Base-by-base conservation (phyloP, 495 filamentous ascomycete species). In the Talaromyces trachyspermus region DNA sequence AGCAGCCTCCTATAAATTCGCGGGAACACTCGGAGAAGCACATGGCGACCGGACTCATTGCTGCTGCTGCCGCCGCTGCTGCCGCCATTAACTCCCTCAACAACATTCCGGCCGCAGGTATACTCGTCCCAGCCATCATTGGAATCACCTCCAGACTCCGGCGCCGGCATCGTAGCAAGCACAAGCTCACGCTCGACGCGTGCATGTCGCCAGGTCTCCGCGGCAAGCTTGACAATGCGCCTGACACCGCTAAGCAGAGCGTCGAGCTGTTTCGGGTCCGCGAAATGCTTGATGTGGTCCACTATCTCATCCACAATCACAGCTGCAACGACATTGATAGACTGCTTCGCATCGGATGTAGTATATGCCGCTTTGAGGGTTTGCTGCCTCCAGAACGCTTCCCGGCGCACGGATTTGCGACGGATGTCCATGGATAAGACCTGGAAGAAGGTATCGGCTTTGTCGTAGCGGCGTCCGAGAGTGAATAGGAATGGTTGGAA, bases 401-500 rank as follows among this genome's bases (percentile, higher is more conserved):
- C 79, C 25, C 76, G 77, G 14, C 77, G 69, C 36, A 74, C 75
- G 37, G 76, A 79, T 54, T 81, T 82, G 30, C 74, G 71, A 14
- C 78, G 75, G 30, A 83, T 76, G 25, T 81, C 75, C 59, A 75
- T 76, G 7, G 77, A 80, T 45, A 82, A 70, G 54, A 78, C 71
- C 47, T 75, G 71, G 69, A 83, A 81, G 49, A 79, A 72, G 11
- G 71, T 75, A 56, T 82, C 78, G 10, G 77, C 75, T 51, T 80
- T 79, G 55, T 81, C 78, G 57, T 79, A 79, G 18, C 76, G 59
- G 23, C 72, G 71, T n/a, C 77, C 77, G 5, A 82, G 57, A 25
- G 77, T 78, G 60, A 83, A 83, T 3, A 83, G 60, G 64, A 83
- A 83, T 5, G 78, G 79, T 27, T 78, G 72, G 64, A 83, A 83